Conservation (phyloP, 495 filamentous ascomycete genomes). For the Aspergillus coremiiformis region DNA sequence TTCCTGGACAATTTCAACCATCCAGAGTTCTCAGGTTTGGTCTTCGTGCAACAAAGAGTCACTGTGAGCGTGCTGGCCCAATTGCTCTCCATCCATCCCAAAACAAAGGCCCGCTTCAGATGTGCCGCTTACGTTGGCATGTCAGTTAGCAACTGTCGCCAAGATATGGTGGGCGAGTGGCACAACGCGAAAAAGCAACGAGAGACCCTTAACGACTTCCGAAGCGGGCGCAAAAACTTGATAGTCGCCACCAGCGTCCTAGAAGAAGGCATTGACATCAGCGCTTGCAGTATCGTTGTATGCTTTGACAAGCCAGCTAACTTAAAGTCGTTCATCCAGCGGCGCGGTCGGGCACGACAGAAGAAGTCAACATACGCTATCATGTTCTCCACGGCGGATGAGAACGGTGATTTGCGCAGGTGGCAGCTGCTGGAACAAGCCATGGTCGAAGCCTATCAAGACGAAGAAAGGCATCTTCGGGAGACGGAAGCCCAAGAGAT, state of each 20-base stretch:
- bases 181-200: slow-evolving; percentile 46
- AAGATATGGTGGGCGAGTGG: slow-evolving; percentile 54
- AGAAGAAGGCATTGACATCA: slow-evolving; percentile 89
- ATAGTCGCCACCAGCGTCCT: slow-evolving; percentile 77
- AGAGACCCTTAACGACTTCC: slow-evolving; percentile 61
- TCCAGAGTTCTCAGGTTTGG: slow-evolving; percentile 54
- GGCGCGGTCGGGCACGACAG: slow-evolving; percentile 75
- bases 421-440: slow-evolving; percentile 60
- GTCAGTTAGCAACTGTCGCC: slow-evolving; percentile 43
- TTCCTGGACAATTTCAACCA: slow-evolving; percentile 40
- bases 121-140: slow-evolving; percentile 60
- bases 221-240: slow-evolving; percentile 61
- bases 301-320: slow-evolving; percentile 72
- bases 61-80: slow-evolving; percentile 60
- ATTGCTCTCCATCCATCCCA: slow-evolving; percentile 56
- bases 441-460: slow-evolving; percentile 68
- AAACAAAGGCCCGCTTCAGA: slow-evolving; percentile 51
- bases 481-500: slow-evolving; percentile 44
- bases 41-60: slow-evolving; percentile 72
- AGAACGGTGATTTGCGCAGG: slow-evolving; percentile 27
- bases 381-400: slow-evolving; percentile 42
- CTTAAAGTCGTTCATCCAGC: slow-evolving; percentile 82
- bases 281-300: slow-evolving; percentile 78
- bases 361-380: slow-evolving; percentile 63
- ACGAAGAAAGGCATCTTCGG: slow-evolving; percentile 52